phyloP scores from a whole-genome alignment of 192 early-diverging fungal species.

The Mortierella hygrophila region DNA sequence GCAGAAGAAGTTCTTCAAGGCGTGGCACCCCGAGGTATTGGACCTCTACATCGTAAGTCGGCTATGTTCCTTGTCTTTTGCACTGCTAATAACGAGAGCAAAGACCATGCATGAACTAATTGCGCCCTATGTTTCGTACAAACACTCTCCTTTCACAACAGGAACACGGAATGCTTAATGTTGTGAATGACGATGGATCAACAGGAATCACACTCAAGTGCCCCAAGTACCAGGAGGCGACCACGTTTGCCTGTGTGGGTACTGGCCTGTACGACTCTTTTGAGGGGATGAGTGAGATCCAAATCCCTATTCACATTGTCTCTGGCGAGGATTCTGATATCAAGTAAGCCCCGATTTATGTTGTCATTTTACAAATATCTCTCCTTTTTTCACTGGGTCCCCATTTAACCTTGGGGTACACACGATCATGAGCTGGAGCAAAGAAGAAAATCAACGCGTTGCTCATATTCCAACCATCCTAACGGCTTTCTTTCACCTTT shows the following conservation, averaged over 20 bases:
- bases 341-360: constrained; percentile 42
- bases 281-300: constrained; percentile 36
- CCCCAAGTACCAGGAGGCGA: constrained; percentile 60
- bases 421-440: not conserved
- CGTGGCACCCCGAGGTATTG: constrained; percentile 63
- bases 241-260: constrained; percentile 35
- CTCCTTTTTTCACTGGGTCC: not conserved
- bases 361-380: not conserved
- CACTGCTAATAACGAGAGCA: not conserved
- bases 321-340: constrained; percentile 45
- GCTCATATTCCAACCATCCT: not conserved
- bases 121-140: not conserved
- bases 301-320: constrained; percentile 58
- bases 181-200: constrained; percentile 49
- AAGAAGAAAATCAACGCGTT: not conserved
- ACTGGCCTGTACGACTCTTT: constrained; percentile 35
- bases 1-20: constrained; percentile 52
- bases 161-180: constrained; percentile 61
- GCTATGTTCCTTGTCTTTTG: not conserved
- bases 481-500: not conserved
- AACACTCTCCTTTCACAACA: constrained; percentile 8
- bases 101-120: not conserved
- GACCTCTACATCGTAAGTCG: constrained; percentile 65
- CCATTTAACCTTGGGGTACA: not conserved
- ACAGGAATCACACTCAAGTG: constrained; percentile 54